Percentiles rank a stretch among this genome's conserved stretches.
Evolutionary conservation across 2,329 filamentous ascomycete species (phyloP).

Genomic region (Scedosporium aurantiacum): DNA sequence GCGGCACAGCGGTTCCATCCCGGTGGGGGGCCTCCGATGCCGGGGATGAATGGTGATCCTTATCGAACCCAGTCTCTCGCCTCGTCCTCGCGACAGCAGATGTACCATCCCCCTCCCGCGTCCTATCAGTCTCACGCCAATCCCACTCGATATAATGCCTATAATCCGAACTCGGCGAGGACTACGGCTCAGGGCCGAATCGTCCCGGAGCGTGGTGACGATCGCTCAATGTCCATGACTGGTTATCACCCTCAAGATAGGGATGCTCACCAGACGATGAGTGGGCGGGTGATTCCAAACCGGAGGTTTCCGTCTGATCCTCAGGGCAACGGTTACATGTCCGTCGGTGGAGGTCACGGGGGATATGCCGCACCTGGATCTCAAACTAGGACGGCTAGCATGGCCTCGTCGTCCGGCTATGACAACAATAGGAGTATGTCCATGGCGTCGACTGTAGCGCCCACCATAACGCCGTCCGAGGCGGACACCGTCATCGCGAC

Average conservation of each 20-base stretch:
- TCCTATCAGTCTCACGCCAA: conserved; percentile 55
- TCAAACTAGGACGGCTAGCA: conserved; percentile 50
- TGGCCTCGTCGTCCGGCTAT: conserved; percentile 42
- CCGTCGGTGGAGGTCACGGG: conserved; percentile 16
- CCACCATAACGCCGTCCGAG: conserved; percentile 58
- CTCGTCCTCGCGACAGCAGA: conserved; percentile 58
- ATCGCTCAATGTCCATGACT: conserved; percentile 93
- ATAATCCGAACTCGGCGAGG: conserved; percentile 54
- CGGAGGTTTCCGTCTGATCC: conserved; percentile 35
- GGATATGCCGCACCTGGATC: conserved; percentile 37
- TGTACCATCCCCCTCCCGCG: conserved; percentile 54
- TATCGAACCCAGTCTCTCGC: conserved; percentile 93
- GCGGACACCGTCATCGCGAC: conserved; percentile 32
- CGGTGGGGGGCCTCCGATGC: conserved; percentile 45
- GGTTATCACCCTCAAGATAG: conserved; percentile 60
- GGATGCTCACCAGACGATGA: conserved; percentile 83
- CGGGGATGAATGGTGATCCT: conserved; percentile 71
- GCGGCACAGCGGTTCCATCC: conserved; percentile 51
- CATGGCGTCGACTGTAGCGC: conserved; percentile 74
- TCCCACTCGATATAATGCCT: conserved; percentile 63
- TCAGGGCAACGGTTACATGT: conserved; percentile 25
- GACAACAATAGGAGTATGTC: conserved; percentile 64
- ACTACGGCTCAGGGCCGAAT: conserved; percentile 87
- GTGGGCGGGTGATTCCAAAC: conserved; percentile 79
- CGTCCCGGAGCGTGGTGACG: conserved; percentile 83